These are phyloP conservation scores for Alectoria sarmentosa DNA, from an alignment of 495 filamentous ascomycete species.

Conservation along the genomic window DNA sequence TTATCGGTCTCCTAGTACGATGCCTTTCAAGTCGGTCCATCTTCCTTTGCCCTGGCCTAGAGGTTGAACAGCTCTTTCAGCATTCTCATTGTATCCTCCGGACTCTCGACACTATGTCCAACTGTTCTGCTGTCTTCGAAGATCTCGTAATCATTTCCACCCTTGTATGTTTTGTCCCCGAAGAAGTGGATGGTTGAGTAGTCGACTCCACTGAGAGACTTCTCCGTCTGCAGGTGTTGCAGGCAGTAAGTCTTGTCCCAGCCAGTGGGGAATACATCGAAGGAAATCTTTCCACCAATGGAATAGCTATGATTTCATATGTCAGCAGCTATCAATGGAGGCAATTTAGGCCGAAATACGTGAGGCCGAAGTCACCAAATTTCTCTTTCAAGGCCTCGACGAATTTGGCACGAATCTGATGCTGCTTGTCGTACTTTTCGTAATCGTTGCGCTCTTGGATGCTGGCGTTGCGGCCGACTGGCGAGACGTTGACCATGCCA, in stretches of 20 bases:
- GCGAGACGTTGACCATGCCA: slow-evolving; percentile 94
- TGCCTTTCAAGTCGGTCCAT: background rate
- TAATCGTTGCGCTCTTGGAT: slow-evolving; percentile 73
- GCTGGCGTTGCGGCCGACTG: slow-evolving; percentile 86
- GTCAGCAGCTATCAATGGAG: background rate
- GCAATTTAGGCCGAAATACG: slow-evolving; percentile 46
- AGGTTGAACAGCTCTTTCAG: slow-evolving; percentile 75
- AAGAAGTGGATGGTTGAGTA: slow-evolving; percentile 96
- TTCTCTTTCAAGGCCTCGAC: slow-evolving; percentile 68
- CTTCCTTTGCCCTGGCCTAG: slow-evolving; percentile 30
- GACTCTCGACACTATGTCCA: slow-evolving; percentile 73
- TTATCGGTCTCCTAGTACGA: background rate
- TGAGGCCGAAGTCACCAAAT: slow-evolving; percentile 78
- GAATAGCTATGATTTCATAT: slow-evolving; percentile 55
- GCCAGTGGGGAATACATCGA: slow-evolving; percentile 93
- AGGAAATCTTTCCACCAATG: slow-evolving; percentile 94
- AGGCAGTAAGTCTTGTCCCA: slow-evolving; percentile 99
- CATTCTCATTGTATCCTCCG: slow-evolving; percentile 71
- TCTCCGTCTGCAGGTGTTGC: slow-evolving; percentile 76
- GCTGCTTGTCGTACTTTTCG: slow-evolving; percentile 65
- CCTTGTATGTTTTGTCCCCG: slow-evolving; percentile 83
- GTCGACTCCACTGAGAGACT: slow-evolving; percentile 52
- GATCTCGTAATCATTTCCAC: slow-evolving; percentile 96
- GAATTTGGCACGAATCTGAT: slow-evolving; percentile 65
- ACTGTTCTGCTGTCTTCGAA: slow-evolving; percentile 71